Percentiles rank a stretch among this genome's conserved stretches.
phyloP scores from a whole-genome alignment of 768 basidiomycete species.

The Psilocybe tampanensis region DNA sequence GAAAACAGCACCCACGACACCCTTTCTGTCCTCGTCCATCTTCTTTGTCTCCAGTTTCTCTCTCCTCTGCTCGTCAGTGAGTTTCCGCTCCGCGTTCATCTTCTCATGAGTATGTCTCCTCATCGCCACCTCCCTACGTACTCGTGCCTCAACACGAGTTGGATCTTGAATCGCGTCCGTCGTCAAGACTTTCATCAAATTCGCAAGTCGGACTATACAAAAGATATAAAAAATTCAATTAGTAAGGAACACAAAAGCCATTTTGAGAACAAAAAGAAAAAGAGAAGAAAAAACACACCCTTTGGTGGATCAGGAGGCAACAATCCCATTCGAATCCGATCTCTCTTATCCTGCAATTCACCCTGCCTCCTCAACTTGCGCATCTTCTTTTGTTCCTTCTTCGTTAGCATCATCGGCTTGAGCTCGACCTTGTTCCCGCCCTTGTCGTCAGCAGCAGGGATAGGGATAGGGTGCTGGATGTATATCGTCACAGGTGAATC shows the following conservation, averaged over 20 bases:
- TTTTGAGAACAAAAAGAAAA: too few relatives aligned
- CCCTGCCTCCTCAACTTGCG: constrained; percentile 85
- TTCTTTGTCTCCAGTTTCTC: constrained; percentile 91
- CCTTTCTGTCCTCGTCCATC: constrained; percentile 85
- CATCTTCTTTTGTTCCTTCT: constrained; percentile 99
- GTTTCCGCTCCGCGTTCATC: constrained; percentile 90
- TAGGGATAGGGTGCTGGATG: constrained; percentile 96
- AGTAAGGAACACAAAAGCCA: not conserved
- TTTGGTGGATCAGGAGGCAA: constrained; percentile 95
- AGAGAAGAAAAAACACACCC: constrained; percentile 54
- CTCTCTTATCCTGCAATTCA: constrained; percentile 92
- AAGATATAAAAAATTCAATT: not conserved
- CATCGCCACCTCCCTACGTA: constrained; percentile 90
- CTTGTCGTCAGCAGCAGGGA: constrained; percentile 89
- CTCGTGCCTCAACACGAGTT: constrained; percentile 94
- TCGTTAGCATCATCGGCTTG: constrained; percentile 90
- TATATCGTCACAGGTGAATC: constrained; percentile 86
- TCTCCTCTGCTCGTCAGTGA: constrained; percentile 86
- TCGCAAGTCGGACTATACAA: constrained; percentile 80
- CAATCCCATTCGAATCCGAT: constrained; percentile 94
- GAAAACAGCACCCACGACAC: constrained; percentile 81
- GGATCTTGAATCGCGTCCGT: constrained; percentile 97
- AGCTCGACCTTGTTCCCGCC: constrained; percentile 60
- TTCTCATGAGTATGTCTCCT: constrained; percentile 89
- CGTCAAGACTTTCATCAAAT: constrained; percentile 97